These are phyloP conservation scores for Xenoacremonium recifei DNA, from an alignment of 2,329 filamentous ascomycete species.

Conservation along the genomic window DNA sequence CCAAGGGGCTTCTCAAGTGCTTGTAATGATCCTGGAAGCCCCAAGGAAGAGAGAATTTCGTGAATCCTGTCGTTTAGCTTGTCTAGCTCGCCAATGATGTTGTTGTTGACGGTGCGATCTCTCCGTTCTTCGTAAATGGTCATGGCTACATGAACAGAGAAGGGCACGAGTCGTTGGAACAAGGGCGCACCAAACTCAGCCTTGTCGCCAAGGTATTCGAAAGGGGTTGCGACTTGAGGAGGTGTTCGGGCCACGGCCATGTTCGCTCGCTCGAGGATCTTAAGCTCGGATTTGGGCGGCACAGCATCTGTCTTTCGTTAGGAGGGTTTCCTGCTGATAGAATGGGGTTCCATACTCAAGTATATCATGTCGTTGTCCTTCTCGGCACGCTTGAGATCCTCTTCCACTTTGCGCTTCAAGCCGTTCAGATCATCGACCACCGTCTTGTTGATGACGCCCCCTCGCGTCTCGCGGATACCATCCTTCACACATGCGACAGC, in stretches of 20 bases:
- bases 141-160: slow-evolving; percentile 90
- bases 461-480: slow-evolving; percentile 76
- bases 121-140: slow-evolving; percentile 93
- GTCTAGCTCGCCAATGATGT: slow-evolving; percentile 82
- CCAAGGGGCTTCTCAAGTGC: slow-evolving; percentile 93
- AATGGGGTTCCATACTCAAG: slow-evolving; percentile 53
- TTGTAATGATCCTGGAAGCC: slow-evolving; percentile 88
- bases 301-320: slow-evolving; percentile 60
- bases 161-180: slow-evolving; percentile 90
- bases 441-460: slow-evolving; percentile 72
- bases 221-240: slow-evolving; percentile 77
- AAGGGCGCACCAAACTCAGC: slow-evolving; percentile 80
- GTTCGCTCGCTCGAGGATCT: slow-evolving; percentile 77
- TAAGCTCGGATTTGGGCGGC: slow-evolving; percentile 84
- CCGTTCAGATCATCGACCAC: slow-evolving; percentile 81
- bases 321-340: slow-evolving; percentile 7
- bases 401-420: slow-evolving; percentile 77
- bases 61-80: slow-evolving; percentile 76
- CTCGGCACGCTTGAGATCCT: slow-evolving; percentile 88
- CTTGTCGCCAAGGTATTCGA: slow-evolving; percentile 75
- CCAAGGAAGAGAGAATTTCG: slow-evolving; percentile 75
- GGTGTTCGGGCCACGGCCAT: slow-evolving; percentile 84
- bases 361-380: slow-evolving; percentile 98
- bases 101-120: slow-evolving; percentile 86
- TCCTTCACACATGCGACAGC: slow-evolving; percentile 81